Percentiles rank a stretch among this genome's conserved stretches.
Evolutionary conservation across 371 early-diverging fungal genomes (phyloP).

Genomic region (Circinella minor): DNA sequence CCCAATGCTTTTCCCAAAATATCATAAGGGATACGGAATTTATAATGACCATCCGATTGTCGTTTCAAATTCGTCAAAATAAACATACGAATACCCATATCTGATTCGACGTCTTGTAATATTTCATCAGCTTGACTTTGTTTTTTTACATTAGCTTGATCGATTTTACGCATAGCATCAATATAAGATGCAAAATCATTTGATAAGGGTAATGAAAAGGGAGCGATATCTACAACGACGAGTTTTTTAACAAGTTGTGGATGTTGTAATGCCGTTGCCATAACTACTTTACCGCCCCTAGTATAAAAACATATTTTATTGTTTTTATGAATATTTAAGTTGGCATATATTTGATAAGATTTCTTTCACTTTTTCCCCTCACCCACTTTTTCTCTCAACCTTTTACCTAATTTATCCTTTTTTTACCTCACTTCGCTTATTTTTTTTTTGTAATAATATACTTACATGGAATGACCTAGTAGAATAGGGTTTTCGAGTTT

Average conservation of each 20-base stretch:
- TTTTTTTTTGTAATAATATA: not conserved
- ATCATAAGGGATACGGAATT: slow-evolving; percentile 76
- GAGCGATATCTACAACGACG: slow-evolving; percentile 89
- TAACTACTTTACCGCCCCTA: slow-evolving; percentile 92
- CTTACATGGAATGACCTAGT: slow-evolving; percentile 90
- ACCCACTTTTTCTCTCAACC: too few relatives aligned
- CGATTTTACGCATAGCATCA: slow-evolving; percentile 71
- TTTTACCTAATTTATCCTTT: too few relatives aligned
- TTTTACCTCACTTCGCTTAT: not conserved
- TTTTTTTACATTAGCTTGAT: slow-evolving; percentile 52
- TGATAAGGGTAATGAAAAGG: slow-evolving; percentile 57
- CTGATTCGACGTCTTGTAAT: slow-evolving; percentile 57
- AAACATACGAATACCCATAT: slow-evolving; percentile 80
- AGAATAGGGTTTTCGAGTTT: slow-evolving; percentile 57
- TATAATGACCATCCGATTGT: slow-evolving; percentile 44
- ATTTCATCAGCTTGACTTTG: slow-evolving; percentile 79
- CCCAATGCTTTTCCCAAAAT: slow-evolving; percentile 63
- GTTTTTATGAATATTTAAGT: too few relatives aligned
- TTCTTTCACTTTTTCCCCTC: too few relatives aligned
- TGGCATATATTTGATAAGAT: too few relatives aligned
- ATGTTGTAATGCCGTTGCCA: slow-evolving; percentile 74
- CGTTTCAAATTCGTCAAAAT: slow-evolving; percentile 87
- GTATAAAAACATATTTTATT: too few relatives aligned
- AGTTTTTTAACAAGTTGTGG: slow-evolving; percentile 67
- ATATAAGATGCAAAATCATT: slow-evolving; percentile 66